Evolutionary conservation across 2,329 filamentous ascomycete species (phyloP).

Genomic region (Talaromyces sp.): DNA sequence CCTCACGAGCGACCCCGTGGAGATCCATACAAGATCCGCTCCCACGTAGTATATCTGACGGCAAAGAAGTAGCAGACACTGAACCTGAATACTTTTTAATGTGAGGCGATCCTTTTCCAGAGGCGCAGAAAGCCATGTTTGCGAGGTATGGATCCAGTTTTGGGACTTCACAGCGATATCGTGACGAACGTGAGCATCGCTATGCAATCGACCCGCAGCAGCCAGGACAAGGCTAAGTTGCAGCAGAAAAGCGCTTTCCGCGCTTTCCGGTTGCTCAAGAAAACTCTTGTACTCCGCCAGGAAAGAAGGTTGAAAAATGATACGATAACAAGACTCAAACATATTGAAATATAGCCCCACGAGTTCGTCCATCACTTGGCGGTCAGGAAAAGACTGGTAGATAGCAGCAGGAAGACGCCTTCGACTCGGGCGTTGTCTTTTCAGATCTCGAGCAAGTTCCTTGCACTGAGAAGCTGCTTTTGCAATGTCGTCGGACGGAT

Average conservation of each 20-base stretch:
- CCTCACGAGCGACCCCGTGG: constrained; percentile 32
- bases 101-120: constrained; percentile 30
- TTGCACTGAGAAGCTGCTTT: constrained; percentile 28
- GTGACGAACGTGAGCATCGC: constrained; percentile 52
- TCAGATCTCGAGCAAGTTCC: constrained; percentile 25
- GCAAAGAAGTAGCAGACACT: constrained; percentile 36
- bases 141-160: constrained; percentile 28
- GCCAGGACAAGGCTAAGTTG: constrained; percentile 60
- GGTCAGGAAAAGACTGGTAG: constrained; percentile 21
- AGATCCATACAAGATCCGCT: constrained; percentile 38
- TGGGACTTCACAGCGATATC: constrained; percentile 42
- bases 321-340: constrained; percentile 55
- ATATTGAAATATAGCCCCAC: constrained; percentile 56
- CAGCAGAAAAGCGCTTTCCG: constrained; percentile 50
- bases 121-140: constrained; percentile 31
- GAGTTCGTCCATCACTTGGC: constrained; percentile 42
- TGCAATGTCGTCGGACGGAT: not conserved
- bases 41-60: constrained; percentile 34
- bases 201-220: constrained; percentile 53
- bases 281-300: constrained; percentile 52
- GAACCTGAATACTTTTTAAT: constrained; percentile 30
- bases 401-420: constrained; percentile 20
- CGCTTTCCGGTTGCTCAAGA: constrained; percentile 43
- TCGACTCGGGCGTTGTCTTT: constrained; percentile 25
- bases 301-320: constrained; percentile 60